Evolutionary conservation across 176 grass and related monocot genomes (phyloP).

Genomic region (Aegilops sharonensis): DNA sequence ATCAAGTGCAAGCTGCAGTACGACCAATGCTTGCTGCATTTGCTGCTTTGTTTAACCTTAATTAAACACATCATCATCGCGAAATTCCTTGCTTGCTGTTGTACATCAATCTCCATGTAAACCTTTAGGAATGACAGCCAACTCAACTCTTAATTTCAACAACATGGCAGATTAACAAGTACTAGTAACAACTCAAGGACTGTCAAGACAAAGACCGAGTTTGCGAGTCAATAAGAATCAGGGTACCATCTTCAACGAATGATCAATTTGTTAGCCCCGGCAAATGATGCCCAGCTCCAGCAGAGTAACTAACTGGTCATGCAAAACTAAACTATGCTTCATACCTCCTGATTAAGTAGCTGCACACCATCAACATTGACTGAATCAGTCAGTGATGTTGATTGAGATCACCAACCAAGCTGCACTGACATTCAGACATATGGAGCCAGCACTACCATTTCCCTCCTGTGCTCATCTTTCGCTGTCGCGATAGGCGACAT

Average conservation of each 20-base stretch:
- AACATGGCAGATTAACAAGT: no score
- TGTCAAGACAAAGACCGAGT: no score
- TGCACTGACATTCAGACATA: constrained; percentile 22
- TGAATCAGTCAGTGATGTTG: constrained; percentile 19
- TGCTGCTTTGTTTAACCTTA: neutral
- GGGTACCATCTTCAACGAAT: neutral
- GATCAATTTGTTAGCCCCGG: no score
- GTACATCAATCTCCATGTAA: neutral
- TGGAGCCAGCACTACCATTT: neutral
- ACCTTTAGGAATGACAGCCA: no score
- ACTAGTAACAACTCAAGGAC: no score
- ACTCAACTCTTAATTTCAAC: no score
- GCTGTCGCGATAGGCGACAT: neutral
- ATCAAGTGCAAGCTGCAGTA: no score
- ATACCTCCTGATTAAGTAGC: neutral
- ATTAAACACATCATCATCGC: neutral
- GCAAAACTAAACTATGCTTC: neutral
- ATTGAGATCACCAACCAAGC: constrained; percentile 20
- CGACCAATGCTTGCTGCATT: no score
- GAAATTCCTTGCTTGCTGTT: neutral
- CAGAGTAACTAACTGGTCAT: neutral
- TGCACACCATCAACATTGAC: neutral
- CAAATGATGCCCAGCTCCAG: neutral
- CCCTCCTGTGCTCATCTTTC: neutral
- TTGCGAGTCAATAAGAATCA: neutral